Percentiles rank a stretch among this genome's conserved stretches.
Conservation (phyloP, 805 yeast genomes). For the Zygosaccharomyces siamensis region DNA sequence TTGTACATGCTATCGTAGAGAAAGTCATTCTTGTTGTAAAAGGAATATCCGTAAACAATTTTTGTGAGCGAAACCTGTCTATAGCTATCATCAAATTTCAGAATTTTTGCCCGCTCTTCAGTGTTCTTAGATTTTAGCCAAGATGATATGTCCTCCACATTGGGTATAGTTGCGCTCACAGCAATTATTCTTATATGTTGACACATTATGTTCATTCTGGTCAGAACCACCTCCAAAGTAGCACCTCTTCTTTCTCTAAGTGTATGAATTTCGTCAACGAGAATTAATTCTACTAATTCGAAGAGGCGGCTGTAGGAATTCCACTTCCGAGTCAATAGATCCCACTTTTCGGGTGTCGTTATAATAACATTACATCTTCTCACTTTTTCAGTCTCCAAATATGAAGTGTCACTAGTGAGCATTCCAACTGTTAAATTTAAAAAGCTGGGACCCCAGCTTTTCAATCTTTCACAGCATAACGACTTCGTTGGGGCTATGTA, state of each 20-base stretch:
- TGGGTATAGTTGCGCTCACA: constrained; percentile 51
- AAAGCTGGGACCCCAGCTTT: constrained; percentile 45
- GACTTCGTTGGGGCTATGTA: constrained; percentile 62
- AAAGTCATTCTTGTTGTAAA: constrained; percentile 41
- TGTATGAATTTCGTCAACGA: constrained; percentile 47
- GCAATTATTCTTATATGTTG: constrained; percentile 40
- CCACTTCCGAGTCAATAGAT: constrained; percentile 50
- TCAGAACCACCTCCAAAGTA: constrained; percentile 43
- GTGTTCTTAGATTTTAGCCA: constrained; percentile 38
- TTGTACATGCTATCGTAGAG: constrained; percentile 45
- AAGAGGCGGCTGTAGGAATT: constrained; percentile 39
- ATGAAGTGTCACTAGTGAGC: constrained; percentile 52
- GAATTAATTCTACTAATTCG: constrained; percentile 42
- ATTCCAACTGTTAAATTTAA: constrained; percentile 43
- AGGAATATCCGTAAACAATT: constrained; percentile 42
- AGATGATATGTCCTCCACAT: constrained; percentile 43
- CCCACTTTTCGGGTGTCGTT: constrained; percentile 64
- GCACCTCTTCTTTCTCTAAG: constrained; percentile 46
- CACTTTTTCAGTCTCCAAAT: constrained; percentile 42
- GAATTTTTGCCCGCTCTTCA: constrained; percentile 32
- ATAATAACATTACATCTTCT: constrained; percentile 49
- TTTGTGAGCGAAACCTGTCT: constrained; percentile 42
- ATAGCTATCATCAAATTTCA: constrained; percentile 45
- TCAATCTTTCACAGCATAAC: constrained; percentile 46
- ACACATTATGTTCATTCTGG: constrained; percentile 44